Evolutionary conservation across 441 rosid species (phyloP).

Genomic region (Capsella rubella): DNA sequence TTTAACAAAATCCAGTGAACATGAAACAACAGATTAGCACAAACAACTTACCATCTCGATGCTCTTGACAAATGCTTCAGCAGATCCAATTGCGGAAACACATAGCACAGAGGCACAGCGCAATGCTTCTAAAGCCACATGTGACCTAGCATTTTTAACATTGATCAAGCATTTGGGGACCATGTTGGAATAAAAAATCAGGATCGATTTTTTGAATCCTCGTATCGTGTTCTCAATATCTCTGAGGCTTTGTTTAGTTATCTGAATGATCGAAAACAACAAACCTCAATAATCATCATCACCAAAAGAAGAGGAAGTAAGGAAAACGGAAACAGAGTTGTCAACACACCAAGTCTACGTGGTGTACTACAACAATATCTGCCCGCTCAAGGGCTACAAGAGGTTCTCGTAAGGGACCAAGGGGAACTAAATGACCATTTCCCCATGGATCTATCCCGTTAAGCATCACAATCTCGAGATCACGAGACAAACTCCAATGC

Average conservation of each 20-base stretch:
- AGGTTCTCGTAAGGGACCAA: conserved; percentile 89
- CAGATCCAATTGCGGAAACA: conserved; percentile 82
- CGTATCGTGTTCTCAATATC: conserved; percentile 55
- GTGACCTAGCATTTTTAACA: conserved; percentile 50
- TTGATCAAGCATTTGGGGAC: conserved; percentile 63
- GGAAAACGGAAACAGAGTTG: background rate
- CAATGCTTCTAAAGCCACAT: conserved; percentile 51
- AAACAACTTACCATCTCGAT: conserved; percentile 54
- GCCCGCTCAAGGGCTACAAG: conserved; percentile 66
- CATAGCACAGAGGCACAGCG: conserved; percentile 55
- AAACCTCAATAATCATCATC: conserved; percentile 24
- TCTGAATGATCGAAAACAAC: conserved; percentile 50
- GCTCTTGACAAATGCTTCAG: conserved; percentile 66
- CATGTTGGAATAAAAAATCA: conserved; percentile 68
- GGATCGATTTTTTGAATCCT: conserved; percentile 60
- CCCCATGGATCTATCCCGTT: conserved; percentile 87
- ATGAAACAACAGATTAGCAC: background rate
- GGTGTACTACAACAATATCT: conserved; percentile 73
- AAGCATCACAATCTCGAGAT: conserved; percentile 87
- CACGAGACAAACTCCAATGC: conserved; percentile 85
- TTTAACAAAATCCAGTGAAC: background rate
- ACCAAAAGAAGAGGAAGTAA: background rate
- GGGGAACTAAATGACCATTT: conserved; percentile 66
- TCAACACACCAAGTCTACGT: conserved; percentile 69
- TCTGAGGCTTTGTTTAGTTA: conserved; percentile 52